Base-by-base conservation (phyloP, 2,329 filamentous ascomycete species). In the Acarospora socialis region DNA sequence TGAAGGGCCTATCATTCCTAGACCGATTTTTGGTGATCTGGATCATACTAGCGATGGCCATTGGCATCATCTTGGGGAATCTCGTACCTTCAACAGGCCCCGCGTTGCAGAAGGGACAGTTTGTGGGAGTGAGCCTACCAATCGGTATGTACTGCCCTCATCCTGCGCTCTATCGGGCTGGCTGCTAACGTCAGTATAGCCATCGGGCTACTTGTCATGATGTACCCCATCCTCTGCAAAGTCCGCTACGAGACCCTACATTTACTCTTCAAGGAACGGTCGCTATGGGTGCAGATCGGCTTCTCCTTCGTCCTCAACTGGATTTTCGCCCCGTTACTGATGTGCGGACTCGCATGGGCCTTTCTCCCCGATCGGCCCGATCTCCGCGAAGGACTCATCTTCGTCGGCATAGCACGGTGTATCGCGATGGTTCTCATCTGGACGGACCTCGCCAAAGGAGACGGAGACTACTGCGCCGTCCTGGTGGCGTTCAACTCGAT, bases 161-260 rank as follows among this genome's bases (percentile, higher is more conserved):
- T 21, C 17, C 28, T 12, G 5, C 14, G 2, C 7, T 36, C 19
- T 19, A 19, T 28, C 3, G 45, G 49, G 7, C 45, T 51, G 19
- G 42, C 49, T 3, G 46, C 50, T 29, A 46, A 51, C 32, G 42
- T 45, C 12, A 7, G 21, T 28, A 4, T 24, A 80, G 81, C 81
- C 1, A 60, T 90, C 28, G 81, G 82, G 0, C 57, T 92, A 1
- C 63, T 92, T 1, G 75, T 90, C 24, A 92, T 92, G 81, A 92
- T 92, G 81, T 92, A 87, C 47, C 83, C 82, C 0, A 90, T 92
- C 37, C 61, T 92, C 0, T 90, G 81, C 65, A 90, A 87, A 52
- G 78, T 92, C 5, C 72, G 72, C 23, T 90, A 74, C 53, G 82
- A 90, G 51, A 69, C 70, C 0, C 56, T 92, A 8, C 79, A 82